phyloP scores from a whole-genome alignment of 2,329 filamentous ascomycete species.

The Fusarium illudens region DNA sequence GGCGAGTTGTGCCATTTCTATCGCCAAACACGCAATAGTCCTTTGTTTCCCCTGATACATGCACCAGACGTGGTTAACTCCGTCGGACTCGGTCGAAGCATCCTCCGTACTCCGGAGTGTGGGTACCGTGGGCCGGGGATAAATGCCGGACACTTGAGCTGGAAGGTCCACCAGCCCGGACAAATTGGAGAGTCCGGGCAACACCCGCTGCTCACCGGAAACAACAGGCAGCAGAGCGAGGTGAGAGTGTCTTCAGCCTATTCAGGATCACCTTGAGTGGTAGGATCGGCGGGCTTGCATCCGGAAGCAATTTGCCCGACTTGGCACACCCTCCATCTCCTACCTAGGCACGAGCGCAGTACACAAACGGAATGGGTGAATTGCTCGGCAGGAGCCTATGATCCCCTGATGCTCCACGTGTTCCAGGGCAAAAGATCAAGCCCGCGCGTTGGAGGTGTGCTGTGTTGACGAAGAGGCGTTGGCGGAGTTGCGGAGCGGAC shows the following conservation, averaged over 20 bases:
- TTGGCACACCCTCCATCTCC: neutral
- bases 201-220: neutral
- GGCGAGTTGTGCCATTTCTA: neutral
- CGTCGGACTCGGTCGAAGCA: neutral
- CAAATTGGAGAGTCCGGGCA: neutral
- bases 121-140: neutral
- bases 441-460: neutral
- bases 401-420: neutral
- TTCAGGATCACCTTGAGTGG: neutral
- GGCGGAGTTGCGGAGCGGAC: conserved; percentile 19
- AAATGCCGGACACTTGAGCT: neutral
- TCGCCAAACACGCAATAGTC: neutral
- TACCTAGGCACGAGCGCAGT: no score
- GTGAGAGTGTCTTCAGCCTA: neutral
- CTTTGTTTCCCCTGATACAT: neutral
- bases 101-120: conserved; percentile 3
- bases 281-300: neutral
- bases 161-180: neutral
- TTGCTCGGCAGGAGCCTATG: neutral
- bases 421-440: neutral
- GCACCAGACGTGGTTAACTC: neutral
- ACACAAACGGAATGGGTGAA: neutral
- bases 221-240: neutral
- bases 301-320: neutral
- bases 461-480: neutral